Evolutionary conservation across 305 asterid species (phyloP), one percentile per base, ranked within the genome.

Genomic region (Galium porrigens): DNA sequence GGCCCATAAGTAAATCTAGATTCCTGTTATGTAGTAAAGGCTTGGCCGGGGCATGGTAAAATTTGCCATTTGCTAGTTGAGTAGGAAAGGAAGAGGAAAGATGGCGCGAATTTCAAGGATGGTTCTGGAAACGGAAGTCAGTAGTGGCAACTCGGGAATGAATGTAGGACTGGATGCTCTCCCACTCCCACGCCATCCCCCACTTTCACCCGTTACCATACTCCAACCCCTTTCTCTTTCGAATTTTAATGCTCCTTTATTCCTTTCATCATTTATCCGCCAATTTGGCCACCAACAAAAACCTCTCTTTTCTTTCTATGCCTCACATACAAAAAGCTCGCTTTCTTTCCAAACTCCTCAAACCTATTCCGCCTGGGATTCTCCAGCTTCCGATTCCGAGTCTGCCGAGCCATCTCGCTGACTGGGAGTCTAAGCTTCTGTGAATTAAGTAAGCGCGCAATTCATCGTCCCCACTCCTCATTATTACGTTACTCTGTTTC

Each of bases 61-160:
- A 22, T 22, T 22, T 22, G 22, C 22, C 30, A 0, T 0, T 27
- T 27, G 2, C 30, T 27, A 36, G 42, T 34, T 7, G 39, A 6
- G 11, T 1, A 36, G 42, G 10, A 6, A 29, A 1, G 5, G 39
- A 5, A 3, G 60, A 41, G 4, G 32, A 64, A 68, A 39, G 49
- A 64, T 3, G 84, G 82, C 82, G 86, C 83, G 74, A 80, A 78
- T 29, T 74, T 76, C 68, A 66, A 79, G 66, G 78, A 74, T 56
- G 75, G 72, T 75, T 65, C 72, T 30, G 14, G 33, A 52, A 18
- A 9, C 30, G 2, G 5, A 33, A 64, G 70, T 68, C 76, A 70
- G 74, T 53, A 59, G 84, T 77, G 84, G 80, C 77, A 70, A 74
- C 75, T 71, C 74, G 75, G 58, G 61, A 65, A 51, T 60, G 68